Percentiles rank a stretch among this genome's conserved stretches.
phyloP scores from a whole-genome alignment of 768 basidiomycete species.

The Rhizopogon vesiculosus region DNA sequence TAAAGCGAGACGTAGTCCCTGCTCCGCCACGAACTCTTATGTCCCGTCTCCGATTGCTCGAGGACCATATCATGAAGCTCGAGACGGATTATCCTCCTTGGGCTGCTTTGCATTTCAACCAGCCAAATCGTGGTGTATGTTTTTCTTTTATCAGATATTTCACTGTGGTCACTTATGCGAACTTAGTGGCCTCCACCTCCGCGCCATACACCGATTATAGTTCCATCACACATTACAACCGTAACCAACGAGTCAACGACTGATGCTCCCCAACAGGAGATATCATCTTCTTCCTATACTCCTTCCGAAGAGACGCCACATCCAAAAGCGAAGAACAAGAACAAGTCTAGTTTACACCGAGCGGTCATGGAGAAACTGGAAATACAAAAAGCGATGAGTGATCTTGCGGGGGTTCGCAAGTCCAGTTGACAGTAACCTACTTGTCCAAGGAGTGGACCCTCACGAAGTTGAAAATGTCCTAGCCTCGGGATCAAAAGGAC shows the following conservation, averaged over 20 bases:
- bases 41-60: conserved; percentile 62
- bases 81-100: conserved; percentile 85
- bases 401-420: conserved; percentile 29
- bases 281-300: conserved; percentile 6
- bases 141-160: not conserved
- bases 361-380: conserved; percentile 74
- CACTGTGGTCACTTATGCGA: not conserved
- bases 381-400: conserved; percentile 66
- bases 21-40: conserved; percentile 62
- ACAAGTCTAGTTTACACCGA: conserved; percentile 62
- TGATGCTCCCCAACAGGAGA: conserved; percentile 13
- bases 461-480: not conserved
- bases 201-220: conserved; percentile 70
- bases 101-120: conserved; percentile 87
- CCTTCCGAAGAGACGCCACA: conserved; percentile 9
- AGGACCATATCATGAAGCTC: conserved; percentile 71
- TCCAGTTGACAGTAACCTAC: conserved; percentile 10
- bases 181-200: conserved; percentile 82
- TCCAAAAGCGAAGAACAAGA: conserved; percentile 31
- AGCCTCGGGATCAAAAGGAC: not conserved
- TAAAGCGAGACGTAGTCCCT: conserved; percentile 47
- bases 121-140: conserved; percentile 75
- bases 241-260: conserved; percentile 1
- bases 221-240: conserved; percentile 59
- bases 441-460: not conserved